These are phyloP conservation scores for Pterocarpus macrocarpus DNA, from an alignment of 306 rosid genomes.

Conservation along the genomic window DNA sequence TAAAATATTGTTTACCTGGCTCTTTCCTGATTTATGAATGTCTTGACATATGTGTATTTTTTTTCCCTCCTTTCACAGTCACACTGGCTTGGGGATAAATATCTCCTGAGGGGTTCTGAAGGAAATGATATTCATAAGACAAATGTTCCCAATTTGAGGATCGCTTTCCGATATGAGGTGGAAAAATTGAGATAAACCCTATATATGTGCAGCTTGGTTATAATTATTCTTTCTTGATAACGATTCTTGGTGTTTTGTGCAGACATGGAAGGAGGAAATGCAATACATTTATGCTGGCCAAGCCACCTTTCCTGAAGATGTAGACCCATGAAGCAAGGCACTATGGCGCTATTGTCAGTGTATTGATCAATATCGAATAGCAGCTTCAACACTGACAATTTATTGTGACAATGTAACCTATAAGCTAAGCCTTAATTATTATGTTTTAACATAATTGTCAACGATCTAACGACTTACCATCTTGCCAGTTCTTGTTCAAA, in stretches of 20 bases:
- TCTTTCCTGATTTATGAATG: slow-evolving; percentile 25
- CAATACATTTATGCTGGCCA: slow-evolving; percentile 63
- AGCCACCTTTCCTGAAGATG: slow-evolving; percentile 66
- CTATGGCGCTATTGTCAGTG: background rate
- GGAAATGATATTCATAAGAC: slow-evolving; percentile 87
- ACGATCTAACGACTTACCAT: slow-evolving; percentile 1
- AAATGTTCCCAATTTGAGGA: slow-evolving; percentile 77
- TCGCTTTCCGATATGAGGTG: slow-evolving; percentile 69
- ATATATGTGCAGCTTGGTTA: background rate
- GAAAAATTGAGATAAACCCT: slow-evolving; percentile 35
- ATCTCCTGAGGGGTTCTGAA: slow-evolving; percentile 72
- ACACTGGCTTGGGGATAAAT: slow-evolving; percentile 84
- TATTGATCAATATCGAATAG: slow-evolving; percentile 8
- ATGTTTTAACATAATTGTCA: slow-evolving; percentile 10
- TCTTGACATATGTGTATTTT: slow-evolving; percentile 12
- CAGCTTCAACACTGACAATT: slow-evolving; percentile 6
- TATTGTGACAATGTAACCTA: slow-evolving; percentile 1
- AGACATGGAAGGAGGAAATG: slow-evolving; percentile 92
- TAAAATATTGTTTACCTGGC: slow-evolving; percentile 9
- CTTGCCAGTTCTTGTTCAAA: background rate
- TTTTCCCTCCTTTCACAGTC: slow-evolving; percentile 53
- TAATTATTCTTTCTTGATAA: slow-evolving; percentile 33
- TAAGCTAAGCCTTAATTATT: background rate
- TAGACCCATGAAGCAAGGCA: slow-evolving; percentile 59
- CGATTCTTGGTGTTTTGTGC: slow-evolving; percentile 51